These are phyloP conservation scores for Stachybotrys elegans DNA, from an alignment of 2,329 filamentous ascomycete species.

Conservation along the genomic window DNA sequence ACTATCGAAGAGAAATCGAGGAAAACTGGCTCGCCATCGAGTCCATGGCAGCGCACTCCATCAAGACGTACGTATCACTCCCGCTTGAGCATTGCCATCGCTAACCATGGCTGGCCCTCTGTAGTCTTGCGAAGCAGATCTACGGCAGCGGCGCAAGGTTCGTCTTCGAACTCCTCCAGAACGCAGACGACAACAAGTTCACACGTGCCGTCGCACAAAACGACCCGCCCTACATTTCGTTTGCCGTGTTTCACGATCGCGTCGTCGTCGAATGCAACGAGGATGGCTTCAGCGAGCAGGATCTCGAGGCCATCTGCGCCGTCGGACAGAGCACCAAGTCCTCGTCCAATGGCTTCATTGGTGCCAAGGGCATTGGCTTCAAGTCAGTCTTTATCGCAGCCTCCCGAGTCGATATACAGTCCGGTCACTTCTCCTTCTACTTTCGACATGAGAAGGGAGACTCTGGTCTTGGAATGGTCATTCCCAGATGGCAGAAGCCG, in stretches of 20 bases:
- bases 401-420: constrained; percentile 37
- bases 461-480: constrained; percentile 47
- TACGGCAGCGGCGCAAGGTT: constrained; percentile 40
- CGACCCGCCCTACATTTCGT: constrained; percentile 25
- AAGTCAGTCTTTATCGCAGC: constrained; percentile 46
- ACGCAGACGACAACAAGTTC: constrained; percentile 48
- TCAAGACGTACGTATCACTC: too few relatives aligned
- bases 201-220: constrained; percentile 11
- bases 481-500: constrained; percentile 32
- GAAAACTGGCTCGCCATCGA: too few relatives aligned
- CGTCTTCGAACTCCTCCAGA: constrained; percentile 49
- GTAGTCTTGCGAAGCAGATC: constrained; percentile 35
- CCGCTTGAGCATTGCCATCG: too few relatives aligned
- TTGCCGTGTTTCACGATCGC: constrained; percentile 25
- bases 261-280: constrained; percentile 47
- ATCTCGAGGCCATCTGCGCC: constrained; percentile 41
- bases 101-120: background rate
- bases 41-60: too few relatives aligned
- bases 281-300: constrained; percentile 34
- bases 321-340: constrained; percentile 42
- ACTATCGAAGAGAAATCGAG: too few relatives aligned
- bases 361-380: constrained; percentile 47
- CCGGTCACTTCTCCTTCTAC: constrained; percentile 37
- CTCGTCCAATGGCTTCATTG: constrained; percentile 36
- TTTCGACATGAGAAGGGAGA: constrained; percentile 34